Conservation (phyloP, 352 stramenopile genomes). For the Phytophthora boehmeriae region DNA sequence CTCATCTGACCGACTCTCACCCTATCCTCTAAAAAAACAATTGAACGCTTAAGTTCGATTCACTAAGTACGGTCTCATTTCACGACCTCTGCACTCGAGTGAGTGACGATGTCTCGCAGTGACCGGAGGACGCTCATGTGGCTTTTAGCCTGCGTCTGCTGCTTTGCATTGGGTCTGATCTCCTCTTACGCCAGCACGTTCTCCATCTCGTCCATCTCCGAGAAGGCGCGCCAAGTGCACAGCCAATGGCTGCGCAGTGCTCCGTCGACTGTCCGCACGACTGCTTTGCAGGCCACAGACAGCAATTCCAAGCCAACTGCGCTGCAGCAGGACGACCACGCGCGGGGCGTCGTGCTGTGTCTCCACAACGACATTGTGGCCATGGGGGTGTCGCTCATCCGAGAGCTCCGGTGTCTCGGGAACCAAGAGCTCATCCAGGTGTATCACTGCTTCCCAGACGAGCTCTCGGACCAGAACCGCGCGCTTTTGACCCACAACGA, state of each 20-base stretch:
- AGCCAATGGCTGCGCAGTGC: constrained; percentile 13
- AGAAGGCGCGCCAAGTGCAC: constrained; percentile 4
- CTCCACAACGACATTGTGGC: constrained; percentile 53
- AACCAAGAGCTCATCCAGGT: constrained; percentile 31
- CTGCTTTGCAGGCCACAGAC: constrained; percentile 3
- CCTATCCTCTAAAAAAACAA: no score
- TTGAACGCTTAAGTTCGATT: no score
- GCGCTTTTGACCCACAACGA: constrained; percentile 52
- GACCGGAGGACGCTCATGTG: constrained; percentile 32
- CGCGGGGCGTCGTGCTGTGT: constrained; percentile 41
- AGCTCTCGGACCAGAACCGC: constrained; percentile 42
- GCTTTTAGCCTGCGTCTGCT: constrained; percentile 46
- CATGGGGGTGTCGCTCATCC: constrained; percentile 64
- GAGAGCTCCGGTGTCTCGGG: constrained; percentile 38
- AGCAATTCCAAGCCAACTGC: constrained; percentile 2
- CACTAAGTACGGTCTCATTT: constrained; percentile 2
- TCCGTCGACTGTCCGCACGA: constrained; percentile 14
- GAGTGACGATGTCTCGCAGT: constrained; percentile 8
- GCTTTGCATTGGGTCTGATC: constrained; percentile 43
- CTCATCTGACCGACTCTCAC: no score
- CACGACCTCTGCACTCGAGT: no score
- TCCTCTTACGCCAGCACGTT: constrained; percentile 35
- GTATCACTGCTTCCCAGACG: constrained; percentile 34
- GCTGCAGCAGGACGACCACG: constrained; percentile 8
- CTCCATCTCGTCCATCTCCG: constrained; percentile 17